phyloP scores from a whole-genome alignment of 169 alveolate species.

The Cryptosporidium tyzzeri region DNA sequence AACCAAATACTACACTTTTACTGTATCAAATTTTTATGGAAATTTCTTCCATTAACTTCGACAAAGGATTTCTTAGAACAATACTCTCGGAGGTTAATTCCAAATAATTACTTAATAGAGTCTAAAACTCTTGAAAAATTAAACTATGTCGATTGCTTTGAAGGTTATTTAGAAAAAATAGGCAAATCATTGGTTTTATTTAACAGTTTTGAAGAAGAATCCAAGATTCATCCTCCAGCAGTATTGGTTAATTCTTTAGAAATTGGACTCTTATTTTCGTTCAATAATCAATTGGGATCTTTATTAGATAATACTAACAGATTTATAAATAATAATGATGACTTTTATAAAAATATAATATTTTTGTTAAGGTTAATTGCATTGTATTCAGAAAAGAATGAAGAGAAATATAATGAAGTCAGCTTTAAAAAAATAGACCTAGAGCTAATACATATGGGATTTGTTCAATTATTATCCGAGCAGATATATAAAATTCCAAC shows the following conservation, averaged over 20 bases:
- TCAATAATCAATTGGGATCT: not conserved
- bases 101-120: not conserved
- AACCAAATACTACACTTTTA: constrained; percentile 6
- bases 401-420: not conserved
- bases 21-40: constrained; percentile 43
- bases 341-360: constrained; percentile 6
- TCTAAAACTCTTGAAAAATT: not conserved
- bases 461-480: constrained; percentile 3
- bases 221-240: not conserved
- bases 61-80: not conserved
- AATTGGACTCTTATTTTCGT: not conserved
- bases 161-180: constrained; percentile 23
- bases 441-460: not conserved
- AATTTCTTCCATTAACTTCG: constrained; percentile 24
- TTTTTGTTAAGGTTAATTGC: constrained; percentile 24
- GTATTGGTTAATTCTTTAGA: constrained; percentile 15
- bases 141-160: not conserved
- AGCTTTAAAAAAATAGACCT: not conserved
- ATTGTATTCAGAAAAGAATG: not conserved
- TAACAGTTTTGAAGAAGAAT: not conserved
- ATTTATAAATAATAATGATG: not conserved
- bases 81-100: constrained; percentile 1
- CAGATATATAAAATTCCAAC: constrained; percentile 14
- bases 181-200: constrained; percentile 27
- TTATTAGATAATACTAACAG: not conserved